Evolutionary conservation across 768 basidiomycete species (phyloP), one percentile per base, ranked within the genome.

Genomic region (Calocybe gangraenosa): DNA sequence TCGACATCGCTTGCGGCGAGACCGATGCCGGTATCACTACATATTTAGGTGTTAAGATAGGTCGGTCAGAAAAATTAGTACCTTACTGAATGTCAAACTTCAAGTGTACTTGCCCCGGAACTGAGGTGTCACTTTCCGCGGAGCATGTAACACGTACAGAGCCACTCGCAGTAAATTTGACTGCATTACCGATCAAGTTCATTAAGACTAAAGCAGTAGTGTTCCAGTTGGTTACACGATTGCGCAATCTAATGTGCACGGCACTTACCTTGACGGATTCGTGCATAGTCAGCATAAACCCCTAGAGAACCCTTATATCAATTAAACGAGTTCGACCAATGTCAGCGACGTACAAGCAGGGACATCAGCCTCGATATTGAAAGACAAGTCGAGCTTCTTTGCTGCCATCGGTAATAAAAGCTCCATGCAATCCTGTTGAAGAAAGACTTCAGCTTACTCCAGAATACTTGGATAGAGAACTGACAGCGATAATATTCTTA

Each of bases 111-210:
- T 79, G 76, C 17, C 67, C 69, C 4, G 65, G 52, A 9, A 63
- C 47, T 28, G 59, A 58, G 11, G 61, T 49, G 19, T 52, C 52
- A 8, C 56, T 64, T 48, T 81, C 79, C n/a, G 80, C 65, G 3
- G 75, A 75, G 55, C 82, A 83, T 1, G 67, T 70, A 15, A 85
- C 80, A 30, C 76, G 72, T 18, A 88, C 83, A 34, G 71, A 80
- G 7, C 86, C 84, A 15, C 59, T 65, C 1, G 73, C 69, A 1
- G 84, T 86, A 59, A 87, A 88, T 54, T 87, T 88, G 44, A 87
- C 79, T 3, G 83, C 83, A 55, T 88, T 88, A 7, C 83, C 84
- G 38, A 87, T 81, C 39, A 87, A 61, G 58, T 88, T 88, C 83
- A 86, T 86, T 17, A 87, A 62, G 8, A 86, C 84, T 84, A 51